Percentiles rank a stretch among this genome's conserved stretches.
Conservation (phyloP, 306 rosid species). For the Inga oerstediana region DNA sequence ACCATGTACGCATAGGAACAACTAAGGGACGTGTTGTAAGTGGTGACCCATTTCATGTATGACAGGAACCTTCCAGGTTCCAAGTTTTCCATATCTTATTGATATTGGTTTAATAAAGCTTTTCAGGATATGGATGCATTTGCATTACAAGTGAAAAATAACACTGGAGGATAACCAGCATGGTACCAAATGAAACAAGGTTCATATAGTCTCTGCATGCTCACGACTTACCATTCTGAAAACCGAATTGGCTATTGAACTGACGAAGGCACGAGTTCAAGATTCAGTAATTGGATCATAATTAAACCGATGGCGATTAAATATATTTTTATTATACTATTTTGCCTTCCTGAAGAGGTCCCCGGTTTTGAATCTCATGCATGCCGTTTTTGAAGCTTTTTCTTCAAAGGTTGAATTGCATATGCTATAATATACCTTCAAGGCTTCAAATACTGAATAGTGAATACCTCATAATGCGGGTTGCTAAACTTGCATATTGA, state of each 20-base stretch:
- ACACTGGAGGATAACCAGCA: neutral
- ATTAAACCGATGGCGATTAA: neutral
- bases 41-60: slow-evolving; percentile 9
- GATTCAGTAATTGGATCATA: neutral
- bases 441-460: neutral
- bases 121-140: neutral
- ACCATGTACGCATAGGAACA: slow-evolving; percentile 16
- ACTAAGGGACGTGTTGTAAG: neutral
- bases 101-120: neutral
- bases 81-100: neutral
- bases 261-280: neutral
- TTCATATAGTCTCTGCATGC: neutral
- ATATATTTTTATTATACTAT: too few relatives aligned
- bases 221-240: neutral
- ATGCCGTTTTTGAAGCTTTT: too few relatives aligned
- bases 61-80: neutral
- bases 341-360: neutral
- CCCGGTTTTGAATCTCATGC: neutral
- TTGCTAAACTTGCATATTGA: neutral
- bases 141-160: neutral
- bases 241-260: too few relatives aligned
- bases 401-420: neutral
- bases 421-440: neutral
- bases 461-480: neutral
- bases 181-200: neutral